These are phyloP conservation scores for Termitomyces titanicus DNA, from an alignment of 768 basidiomycete genomes.

Conservation along the genomic window DNA sequence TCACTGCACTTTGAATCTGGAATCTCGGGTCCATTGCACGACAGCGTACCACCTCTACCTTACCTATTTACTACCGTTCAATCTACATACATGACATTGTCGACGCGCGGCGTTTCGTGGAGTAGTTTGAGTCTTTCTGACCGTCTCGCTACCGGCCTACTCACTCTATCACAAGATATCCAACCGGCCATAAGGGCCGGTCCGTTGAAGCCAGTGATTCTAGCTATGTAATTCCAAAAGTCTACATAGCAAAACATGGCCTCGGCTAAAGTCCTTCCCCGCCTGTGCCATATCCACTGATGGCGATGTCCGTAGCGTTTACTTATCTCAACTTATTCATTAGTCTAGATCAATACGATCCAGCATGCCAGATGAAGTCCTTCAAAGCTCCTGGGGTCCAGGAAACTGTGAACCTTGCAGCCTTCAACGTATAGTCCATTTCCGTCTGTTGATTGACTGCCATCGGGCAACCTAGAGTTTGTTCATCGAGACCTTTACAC, in stretches of 20 bases:
- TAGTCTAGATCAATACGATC: too few species aligned
- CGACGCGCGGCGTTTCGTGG: neutral
- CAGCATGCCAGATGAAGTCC: neutral
- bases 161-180: too few species aligned
- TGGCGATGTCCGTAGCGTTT: too few species aligned
- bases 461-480: neutral
- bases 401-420: neutral
- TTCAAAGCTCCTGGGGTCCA: neutral
- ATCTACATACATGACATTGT: neutral
- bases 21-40: neutral
- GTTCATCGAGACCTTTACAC: neutral
- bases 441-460: neutral
- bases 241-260: neutral
- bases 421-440: neutral
- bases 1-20: neutral
- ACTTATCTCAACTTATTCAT: too few species aligned
- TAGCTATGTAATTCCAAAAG: neutral
- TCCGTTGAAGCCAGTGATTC: too few species aligned
- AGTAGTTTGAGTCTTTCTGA: neutral
- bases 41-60: too few species aligned
- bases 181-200: too few species aligned
- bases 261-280: neutral
- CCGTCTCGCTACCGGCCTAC: neutral
- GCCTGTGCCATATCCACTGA: too few species aligned
- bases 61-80: neutral